Evolutionary conservation across 257 asterid species (phyloP), one percentile per base, ranked within the genome.

Genomic region (Handroanthus guayacan): DNA sequence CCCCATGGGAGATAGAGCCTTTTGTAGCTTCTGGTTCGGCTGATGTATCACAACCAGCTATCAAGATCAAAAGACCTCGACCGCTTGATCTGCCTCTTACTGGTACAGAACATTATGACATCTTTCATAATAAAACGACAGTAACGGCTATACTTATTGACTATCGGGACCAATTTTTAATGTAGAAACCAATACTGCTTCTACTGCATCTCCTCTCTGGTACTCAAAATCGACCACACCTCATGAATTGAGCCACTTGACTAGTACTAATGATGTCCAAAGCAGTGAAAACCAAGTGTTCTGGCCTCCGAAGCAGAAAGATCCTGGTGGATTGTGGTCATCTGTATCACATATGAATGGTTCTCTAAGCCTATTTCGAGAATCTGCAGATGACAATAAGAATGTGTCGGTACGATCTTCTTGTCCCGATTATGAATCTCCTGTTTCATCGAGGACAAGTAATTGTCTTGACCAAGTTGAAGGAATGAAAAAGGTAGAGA

Each of bases 1-100:
- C 97, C 1, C 92, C 92, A 0, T 92, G 97, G 97, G 95, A 92
- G 66, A 87, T 92, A 38, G 97, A 92, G 80, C 96, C 97, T 13
- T 91, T 87, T 74, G 87, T 81, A 70, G 84, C 90, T 78, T 83
- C 92, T 75, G 73, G 89, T 72, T 68, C 85, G 44, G 72, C 72
- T 9, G 90, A 89, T 56, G 44, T 70, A 54, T 72, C 84, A 51
- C 97, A 85, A 58, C 77, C 87, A 18, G 78, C 84, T 50, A 74
- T 66, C 71, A 87, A 89, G 83, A 84, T 60, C 80, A 88, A 92
- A 84, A 77, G 97, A 75, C 89, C 93, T 31, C 86, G 97, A 55
- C 88, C 90, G 18, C 81, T 89, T 55, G 90, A 92, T 75, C 80
- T 83, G 52, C 89, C 91, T 72, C 75, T 58, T 60, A n/a, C 82